A percentile compares a stretch with the other conserved stretches of the same genome.
Evolutionary conservation across 805 yeast genomes (phyloP).

Genomic region (Kregervanrija delftensis): DNA sequence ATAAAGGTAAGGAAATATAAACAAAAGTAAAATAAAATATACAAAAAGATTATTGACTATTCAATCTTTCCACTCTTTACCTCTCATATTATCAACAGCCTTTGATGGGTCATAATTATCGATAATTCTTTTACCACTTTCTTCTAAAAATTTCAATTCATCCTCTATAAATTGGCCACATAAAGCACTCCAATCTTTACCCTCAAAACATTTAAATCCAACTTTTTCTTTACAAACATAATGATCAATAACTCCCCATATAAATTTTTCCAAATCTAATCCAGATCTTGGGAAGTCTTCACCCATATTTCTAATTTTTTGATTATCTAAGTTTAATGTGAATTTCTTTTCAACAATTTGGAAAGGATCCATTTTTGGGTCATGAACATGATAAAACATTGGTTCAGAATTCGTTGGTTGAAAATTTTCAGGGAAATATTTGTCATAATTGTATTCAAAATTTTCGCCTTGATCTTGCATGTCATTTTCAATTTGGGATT

Average conservation of each 20-base stretch:
- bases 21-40: too few species aligned
- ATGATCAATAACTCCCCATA: conserved; percentile 29
- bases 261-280: conserved; percentile 27
- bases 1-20: too few species aligned
- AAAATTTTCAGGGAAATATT: conserved; percentile 21
- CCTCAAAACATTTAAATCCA: conserved; percentile 18
- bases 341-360: conserved; percentile 22
- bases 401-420: conserved; percentile 23
- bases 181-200: conserved; percentile 14
- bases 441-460: conserved; percentile 23
- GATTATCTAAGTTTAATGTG: conserved; percentile 24
- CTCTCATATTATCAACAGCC: conserved; percentile 9
- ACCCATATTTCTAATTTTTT: conserved; percentile 28
- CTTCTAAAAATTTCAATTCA: conserved; percentile 19
- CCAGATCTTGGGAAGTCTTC: conserved; percentile 27
- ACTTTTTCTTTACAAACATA: conserved; percentile 26
- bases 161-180: conserved; percentile 24
- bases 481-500: conserved; percentile 15
- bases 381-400: conserved; percentile 42
- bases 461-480: conserved; percentile 19
- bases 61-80: background rate
- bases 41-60: too few species aligned
- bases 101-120: conserved; percentile 10
- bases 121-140: conserved; percentile 18
- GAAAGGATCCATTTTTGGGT: conserved; percentile 51